Conservation (phyloP, 129 eudicot genomes). For the Calendula officinalis region DNA sequence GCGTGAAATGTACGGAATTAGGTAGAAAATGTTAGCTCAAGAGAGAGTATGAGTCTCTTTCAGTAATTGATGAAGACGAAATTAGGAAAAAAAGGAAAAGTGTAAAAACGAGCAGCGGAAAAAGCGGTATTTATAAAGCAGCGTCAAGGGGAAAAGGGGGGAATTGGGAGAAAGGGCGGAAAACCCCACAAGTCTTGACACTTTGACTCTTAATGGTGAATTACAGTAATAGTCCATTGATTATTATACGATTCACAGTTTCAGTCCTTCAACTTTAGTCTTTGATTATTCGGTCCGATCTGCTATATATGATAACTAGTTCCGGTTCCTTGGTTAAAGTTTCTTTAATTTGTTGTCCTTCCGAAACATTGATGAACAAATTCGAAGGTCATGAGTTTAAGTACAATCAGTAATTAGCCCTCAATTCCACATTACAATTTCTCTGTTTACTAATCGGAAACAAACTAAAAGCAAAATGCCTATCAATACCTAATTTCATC, state of each 20-base stretch:
- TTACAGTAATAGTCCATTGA: not conserved
- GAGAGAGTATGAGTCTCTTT: constrained; percentile 18
- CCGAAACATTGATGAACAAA: too few species aligned
- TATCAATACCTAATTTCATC: too few species aligned
- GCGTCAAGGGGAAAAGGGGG: constrained; percentile 10
- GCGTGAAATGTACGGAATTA: constrained; percentile 35
- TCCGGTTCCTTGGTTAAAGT: too few species aligned
- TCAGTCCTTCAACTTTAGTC: not conserved
- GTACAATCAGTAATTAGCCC: too few species aligned
- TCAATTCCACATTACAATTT: too few species aligned
- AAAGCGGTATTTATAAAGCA: constrained; percentile 29
- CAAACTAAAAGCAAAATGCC: too few species aligned
- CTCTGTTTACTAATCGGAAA: too few species aligned
- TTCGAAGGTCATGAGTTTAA: too few species aligned
- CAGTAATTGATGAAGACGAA: constrained; percentile 24
- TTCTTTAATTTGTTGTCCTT: too few species aligned
- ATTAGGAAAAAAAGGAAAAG: constrained; percentile 16
- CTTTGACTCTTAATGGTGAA: not conserved
- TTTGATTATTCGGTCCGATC: not conserved
- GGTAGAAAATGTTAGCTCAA: constrained; percentile 9
- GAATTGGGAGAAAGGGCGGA: constrained; percentile 22
- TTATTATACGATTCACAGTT: not conserved
- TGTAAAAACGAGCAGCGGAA: constrained; percentile 34
- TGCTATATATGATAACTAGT: too few species aligned
- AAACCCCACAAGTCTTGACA: not conserved